Conservation (phyloP, 2,329 filamentous ascomycete species). For the Cytospora piceicola region DNA sequence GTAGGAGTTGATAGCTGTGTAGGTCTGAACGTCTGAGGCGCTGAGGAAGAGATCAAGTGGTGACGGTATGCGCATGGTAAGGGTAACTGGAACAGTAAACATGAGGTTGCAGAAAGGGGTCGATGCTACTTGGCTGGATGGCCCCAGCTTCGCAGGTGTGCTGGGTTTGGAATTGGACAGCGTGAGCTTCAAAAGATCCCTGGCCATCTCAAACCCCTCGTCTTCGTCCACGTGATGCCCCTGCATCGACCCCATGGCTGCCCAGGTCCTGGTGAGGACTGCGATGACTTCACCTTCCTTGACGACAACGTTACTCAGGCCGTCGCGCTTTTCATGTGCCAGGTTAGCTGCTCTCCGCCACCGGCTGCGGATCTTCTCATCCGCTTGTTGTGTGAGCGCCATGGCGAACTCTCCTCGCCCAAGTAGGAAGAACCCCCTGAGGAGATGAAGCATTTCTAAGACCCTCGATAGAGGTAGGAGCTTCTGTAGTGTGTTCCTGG, state of each 20-base stretch:
- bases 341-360: conserved; percentile 68
- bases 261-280: conserved; percentile 77
- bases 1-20: conserved; percentile 86
- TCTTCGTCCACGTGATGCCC: conserved; percentile 75
- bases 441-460: conserved; percentile 73
- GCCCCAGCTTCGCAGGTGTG: conserved; percentile 43
- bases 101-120: conserved; percentile 79
- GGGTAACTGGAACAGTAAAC: conserved; percentile 72
- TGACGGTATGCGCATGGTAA: conserved; percentile 74
- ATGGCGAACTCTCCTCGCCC: conserved; percentile 90
- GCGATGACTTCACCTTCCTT: conserved; percentile 87
- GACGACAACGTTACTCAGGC: conserved; percentile 66
- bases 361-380: conserved; percentile 75
- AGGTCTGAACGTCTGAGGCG: conserved; percentile 73
- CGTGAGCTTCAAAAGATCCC: conserved; percentile 72
- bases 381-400: conserved; percentile 82
- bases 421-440: conserved; percentile 86
- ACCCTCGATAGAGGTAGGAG: conserved; percentile 79
- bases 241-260: conserved; percentile 75
- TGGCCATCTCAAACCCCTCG: conserved; percentile 81
- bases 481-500: conserved; percentile 80
- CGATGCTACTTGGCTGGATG: conserved; percentile 46
- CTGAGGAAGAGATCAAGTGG: conserved; percentile 89
- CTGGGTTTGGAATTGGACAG: conserved; percentile 55
- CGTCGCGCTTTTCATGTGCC: conserved; percentile 60